Base-by-base conservation (phyloP, 345 rosid genomes). In the Geranium rotundifolium region DNA sequence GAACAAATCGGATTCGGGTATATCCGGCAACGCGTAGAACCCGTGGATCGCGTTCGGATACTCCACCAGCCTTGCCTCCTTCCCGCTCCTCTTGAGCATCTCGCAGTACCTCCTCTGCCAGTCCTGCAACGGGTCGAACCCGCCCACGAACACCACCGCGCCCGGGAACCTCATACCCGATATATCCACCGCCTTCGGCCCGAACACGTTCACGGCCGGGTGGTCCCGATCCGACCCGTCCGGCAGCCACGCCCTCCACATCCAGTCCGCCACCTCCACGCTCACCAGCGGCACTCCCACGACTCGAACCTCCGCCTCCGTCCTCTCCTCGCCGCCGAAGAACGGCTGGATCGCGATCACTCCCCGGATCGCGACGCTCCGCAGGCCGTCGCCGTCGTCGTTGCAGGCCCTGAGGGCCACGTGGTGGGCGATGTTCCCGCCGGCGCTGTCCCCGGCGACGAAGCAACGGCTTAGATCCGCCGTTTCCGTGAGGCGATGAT, bases 401-500 rank as follows among this genome's bases (percentile, higher is more conserved):
- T 89, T 92, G 6, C 66, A 67, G 0, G 92, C 98, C 63, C 76
- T 85, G 55, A 77, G 62, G 37, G 95, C 95, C 63, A 91, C 98
- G 64, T 89, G 81, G 58, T 91, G 96, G 1, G 58, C 95, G 1
- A 91, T 91, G 73, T 91, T 91, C 54, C 98, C 98, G 10, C 98
- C 98, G 0, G 95, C 86, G 71, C 98, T 91, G 72, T 91, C 98
- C 2, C 96, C 98, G 8, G 86, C 98, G 72, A 91, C 75, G 37
- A 31, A 31, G 37, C 37, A 31, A 3, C 37, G 37, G 4, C 7
- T 7, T 3, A 76, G 76, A 91, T 19, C 87, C 71, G 71, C 81
- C 88, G 74, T 84, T 88, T 75, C 85, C 85, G 0, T 87, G 76
- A 70, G 84, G 92, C 57, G n/a, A n/a, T n/a, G n/a, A n/a, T n/a